phyloP scores from a whole-genome alignment of 2,329 filamentous ascomycete species.

The Colletotrichum eremochloae region DNA sequence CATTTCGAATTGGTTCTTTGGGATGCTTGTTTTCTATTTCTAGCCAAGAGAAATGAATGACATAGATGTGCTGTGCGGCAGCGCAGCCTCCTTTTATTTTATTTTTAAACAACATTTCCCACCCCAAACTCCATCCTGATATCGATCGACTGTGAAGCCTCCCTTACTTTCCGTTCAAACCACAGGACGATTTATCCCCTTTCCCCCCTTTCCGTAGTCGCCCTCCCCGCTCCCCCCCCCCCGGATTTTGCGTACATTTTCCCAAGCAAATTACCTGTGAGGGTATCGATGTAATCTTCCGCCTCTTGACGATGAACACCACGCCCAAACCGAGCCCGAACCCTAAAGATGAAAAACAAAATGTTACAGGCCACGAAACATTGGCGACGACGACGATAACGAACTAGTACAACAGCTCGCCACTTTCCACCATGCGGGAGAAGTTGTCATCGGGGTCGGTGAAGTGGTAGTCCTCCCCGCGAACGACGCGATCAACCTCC shows the following conservation, averaged over 20 bases:
- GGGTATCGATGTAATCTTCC: neutral
- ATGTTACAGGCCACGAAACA: neutral
- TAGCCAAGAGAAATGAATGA: neutral
- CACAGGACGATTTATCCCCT: neutral
- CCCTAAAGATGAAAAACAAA: neutral
- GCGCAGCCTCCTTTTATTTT: neutral
- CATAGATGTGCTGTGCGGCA: neutral
- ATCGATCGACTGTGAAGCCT: neutral
- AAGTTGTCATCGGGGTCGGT: conserved; percentile 60
- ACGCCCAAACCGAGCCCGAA: neutral
- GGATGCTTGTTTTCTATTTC: neutral
- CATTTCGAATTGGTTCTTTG: neutral
- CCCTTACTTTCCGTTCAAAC: neutral
- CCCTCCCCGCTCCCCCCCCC: neutral
- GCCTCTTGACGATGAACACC: neutral
- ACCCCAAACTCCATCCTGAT: conserved; percentile 1
- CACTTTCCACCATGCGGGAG: conserved; percentile 55
- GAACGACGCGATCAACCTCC: conserved; percentile 66
- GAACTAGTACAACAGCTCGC: conserved; percentile 54
- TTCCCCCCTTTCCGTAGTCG: too few species aligned
- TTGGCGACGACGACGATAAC: neutral
- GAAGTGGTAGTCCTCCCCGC: conserved; percentile 58
- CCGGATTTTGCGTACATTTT: too few species aligned
- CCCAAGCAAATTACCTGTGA: neutral
- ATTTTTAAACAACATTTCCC: neutral